A percentile compares a stretch with the other conserved stretches of the same genome.
Evolutionary conservation across 805 yeast genomes (phyloP).

Genomic region (Yamadazyma sp.): DNA sequence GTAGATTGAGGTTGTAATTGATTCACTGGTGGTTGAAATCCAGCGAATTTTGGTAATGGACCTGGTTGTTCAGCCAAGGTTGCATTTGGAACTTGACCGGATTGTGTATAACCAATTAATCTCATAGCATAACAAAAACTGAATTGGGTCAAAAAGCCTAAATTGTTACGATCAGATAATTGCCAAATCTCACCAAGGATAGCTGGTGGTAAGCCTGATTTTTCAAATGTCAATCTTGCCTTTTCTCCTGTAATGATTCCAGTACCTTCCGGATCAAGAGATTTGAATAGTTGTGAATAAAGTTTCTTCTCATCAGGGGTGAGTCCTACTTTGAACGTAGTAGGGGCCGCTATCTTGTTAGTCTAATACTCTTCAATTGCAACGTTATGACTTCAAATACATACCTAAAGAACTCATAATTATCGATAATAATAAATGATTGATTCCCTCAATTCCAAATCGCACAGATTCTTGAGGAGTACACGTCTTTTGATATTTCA

Average conservation of each 20-base stretch:
- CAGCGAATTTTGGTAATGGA: conserved; percentile 60
- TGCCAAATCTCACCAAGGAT: conserved; percentile 91
- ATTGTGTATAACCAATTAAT: conserved; percentile 82
- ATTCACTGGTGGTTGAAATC: conserved; percentile 21
- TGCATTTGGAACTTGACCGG: conserved; percentile 56
- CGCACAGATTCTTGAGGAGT: too few relatives aligned
- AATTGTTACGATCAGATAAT: conserved; percentile 82
- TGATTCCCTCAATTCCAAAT: too few relatives aligned
- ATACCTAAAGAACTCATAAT: too few relatives aligned
- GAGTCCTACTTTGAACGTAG: conserved; percentile 44
- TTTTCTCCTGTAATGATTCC: conserved; percentile 88
- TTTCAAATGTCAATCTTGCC: conserved; percentile 79
- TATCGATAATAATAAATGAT: too few relatives aligned
- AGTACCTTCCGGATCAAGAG: conserved; percentile 72
- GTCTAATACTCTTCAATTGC: too few relatives aligned
- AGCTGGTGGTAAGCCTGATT: conserved; percentile 76
- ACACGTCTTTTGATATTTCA: too few relatives aligned
- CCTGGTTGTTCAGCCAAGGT: conserved; percentile 55
- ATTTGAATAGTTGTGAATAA: conserved; percentile 72
- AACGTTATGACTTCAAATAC: too few relatives aligned
- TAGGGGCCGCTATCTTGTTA: too few relatives aligned
- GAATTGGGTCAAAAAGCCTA: conserved; percentile 76
- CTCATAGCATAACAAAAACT: conserved; percentile 88
- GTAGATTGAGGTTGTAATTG: conserved; percentile 35
- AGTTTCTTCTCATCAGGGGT: conserved; percentile 74